A percentile compares a stretch with the other conserved stretches of the same genome.
Evolutionary conservation across 345 rosid species (phyloP).

Genomic region (Sonneratia caseolaris): DNA sequence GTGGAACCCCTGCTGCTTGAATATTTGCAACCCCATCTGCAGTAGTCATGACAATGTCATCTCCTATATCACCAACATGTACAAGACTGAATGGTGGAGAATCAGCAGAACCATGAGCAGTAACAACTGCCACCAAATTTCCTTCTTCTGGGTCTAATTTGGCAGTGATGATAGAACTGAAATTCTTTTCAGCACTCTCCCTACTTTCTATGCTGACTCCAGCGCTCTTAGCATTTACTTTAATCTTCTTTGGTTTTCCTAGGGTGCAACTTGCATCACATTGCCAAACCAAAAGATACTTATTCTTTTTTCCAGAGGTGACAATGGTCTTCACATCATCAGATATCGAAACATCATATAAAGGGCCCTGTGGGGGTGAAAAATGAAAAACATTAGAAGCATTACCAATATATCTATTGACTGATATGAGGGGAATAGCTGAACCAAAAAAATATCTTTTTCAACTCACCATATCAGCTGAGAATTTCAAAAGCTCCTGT

Average conservation of each 20-base stretch:
- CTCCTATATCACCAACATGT: constrained; percentile 14
- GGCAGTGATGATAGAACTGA: constrained; percentile 19
- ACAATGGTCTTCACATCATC: constrained; percentile 29
- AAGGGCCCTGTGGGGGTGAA: constrained; percentile 24
- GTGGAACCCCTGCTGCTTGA: constrained; percentile 10
- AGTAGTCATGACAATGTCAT: not conserved
- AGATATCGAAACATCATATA: constrained; percentile 24
- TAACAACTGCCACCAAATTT: not conserved
- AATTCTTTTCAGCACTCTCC: constrained; percentile 18
- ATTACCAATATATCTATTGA: not conserved
- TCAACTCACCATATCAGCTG: constrained; percentile 23
- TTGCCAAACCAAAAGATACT: constrained; percentile 28
- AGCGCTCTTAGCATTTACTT: not conserved
- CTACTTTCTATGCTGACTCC: not conserved
- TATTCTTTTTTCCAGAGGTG: constrained; percentile 26
- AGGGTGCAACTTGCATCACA: constrained; percentile 15
- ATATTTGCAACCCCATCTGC: constrained; percentile 12
- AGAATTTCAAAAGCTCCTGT: constrained; percentile 31
- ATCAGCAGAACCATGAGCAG: constrained; percentile 26
- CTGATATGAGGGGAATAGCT: not conserved
- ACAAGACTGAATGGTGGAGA: constrained; percentile 26
- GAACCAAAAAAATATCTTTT: not conserved
- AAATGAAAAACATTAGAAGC: not conserved
- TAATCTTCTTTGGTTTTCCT: not conserved
- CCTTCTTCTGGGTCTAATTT: constrained; percentile 12